phyloP scores from a whole-genome alignment of 2,329 filamentous ascomycete species.

The Colletotrichum incanum region DNA sequence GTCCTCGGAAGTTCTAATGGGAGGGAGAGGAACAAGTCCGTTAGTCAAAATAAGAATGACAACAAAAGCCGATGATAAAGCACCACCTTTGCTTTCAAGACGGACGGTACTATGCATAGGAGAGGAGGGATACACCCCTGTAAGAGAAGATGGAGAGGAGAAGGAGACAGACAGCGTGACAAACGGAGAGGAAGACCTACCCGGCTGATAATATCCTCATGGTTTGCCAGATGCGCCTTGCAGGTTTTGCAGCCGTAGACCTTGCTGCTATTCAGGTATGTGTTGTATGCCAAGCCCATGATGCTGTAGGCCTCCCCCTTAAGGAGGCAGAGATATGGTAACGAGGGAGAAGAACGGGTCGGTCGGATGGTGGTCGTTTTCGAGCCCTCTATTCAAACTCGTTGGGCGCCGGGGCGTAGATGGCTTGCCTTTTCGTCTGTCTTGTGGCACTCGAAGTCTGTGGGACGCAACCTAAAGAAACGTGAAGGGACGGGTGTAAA shows the following conservation, averaged over 20 bases:
- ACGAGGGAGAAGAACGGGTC: neutral
- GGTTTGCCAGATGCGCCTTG: conserved; percentile 95
- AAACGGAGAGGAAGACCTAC: conserved; percentile 66
- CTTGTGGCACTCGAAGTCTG: neutral
- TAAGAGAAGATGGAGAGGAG: neutral
- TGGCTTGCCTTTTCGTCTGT: neutral
- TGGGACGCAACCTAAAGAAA: neutral
- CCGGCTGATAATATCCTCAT: conserved; percentile 95
- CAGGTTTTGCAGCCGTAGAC: conserved; percentile 96
- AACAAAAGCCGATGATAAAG: neutral
- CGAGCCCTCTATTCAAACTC: neutral
- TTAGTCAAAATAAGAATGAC: neutral
- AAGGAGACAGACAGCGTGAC: neutral
- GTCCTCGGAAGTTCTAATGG: conserved; percentile 92
- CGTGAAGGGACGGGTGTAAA: neutral
- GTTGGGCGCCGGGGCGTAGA: neutral
- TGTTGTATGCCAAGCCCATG: conserved; percentile 94
- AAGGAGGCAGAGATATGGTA: conserved; percentile 5
- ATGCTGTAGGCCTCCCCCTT: conserved; percentile 41
- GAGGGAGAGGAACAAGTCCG: neutral
- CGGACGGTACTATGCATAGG: conserved; percentile 11
- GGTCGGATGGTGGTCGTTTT: neutral
- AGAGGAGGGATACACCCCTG: neutral
- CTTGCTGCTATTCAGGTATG: conserved; percentile 87
- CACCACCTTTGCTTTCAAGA: neutral